A percentile compares a stretch with the other conserved stretches of the same genome.
These are phyloP conservation scores for Gracilaria domingensis DNA, from an alignment of 23 red algal species.

Conservation along the genomic window DNA sequence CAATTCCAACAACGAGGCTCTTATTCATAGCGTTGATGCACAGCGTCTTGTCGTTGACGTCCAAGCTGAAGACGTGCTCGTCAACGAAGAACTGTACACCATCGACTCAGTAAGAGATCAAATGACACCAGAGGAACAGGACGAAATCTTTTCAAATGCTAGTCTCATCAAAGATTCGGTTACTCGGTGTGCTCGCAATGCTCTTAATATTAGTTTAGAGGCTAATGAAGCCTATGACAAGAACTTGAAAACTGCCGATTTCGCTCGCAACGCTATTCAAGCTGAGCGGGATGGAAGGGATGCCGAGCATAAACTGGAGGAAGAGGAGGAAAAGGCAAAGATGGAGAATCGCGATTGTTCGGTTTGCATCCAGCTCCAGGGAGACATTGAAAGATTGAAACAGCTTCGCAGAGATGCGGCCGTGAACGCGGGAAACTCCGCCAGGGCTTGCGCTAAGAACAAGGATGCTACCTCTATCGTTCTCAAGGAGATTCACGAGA, in stretches of 20 bases:
- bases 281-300: neutral
- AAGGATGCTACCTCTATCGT: neutral
- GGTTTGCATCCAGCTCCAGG: neutral
- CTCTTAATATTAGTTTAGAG: neutral
- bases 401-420: neutral
- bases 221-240: neutral
- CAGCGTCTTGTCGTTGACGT: neutral
- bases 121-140: neutral
- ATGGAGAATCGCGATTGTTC: neutral
- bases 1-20: constrained; percentile 3
- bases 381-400: constrained; percentile 8
- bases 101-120: neutral
- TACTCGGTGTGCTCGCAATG: neutral
- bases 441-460: neutral
- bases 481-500: neutral
- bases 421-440: constrained; percentile 6
- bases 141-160: neutral
- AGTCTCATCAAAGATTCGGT: neutral
- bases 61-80: neutral
- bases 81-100: constrained; percentile 1
- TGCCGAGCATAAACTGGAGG: neutral
- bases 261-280: neutral
- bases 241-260: neutral
- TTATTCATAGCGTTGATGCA: neutral
- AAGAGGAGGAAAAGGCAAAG: neutral